A percentile compares a stretch with the other conserved stretches of the same genome.
Evolutionary conservation across 306 rosid species (phyloP).

Genomic region (Lathyrus oleraceus): DNA sequence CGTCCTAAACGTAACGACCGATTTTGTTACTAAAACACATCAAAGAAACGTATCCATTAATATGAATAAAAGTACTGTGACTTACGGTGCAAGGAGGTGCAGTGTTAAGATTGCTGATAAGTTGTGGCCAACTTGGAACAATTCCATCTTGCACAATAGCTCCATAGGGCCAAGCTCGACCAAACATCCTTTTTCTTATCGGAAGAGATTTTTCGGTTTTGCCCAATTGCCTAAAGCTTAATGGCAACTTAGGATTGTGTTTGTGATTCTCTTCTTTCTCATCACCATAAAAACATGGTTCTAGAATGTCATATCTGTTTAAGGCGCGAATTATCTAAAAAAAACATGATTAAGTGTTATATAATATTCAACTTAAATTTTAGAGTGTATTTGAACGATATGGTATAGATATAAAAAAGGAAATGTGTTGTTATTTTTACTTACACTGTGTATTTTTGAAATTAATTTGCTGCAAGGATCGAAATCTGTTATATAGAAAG

Average conservation of each 20-base stretch:
- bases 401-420: too few relatives aligned
- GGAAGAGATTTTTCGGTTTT: constrained; percentile 70
- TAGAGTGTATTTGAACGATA: too few relatives aligned
- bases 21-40: neutral
- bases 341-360: too few relatives aligned
- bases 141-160: constrained; percentile 67
- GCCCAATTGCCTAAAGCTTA: too few relatives aligned
- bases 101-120: neutral
- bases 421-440: too few relatives aligned
- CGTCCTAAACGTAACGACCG: neutral
- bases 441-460: too few relatives aligned
- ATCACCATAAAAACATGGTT: constrained; percentile 70
- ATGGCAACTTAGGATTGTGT: constrained; percentile 47
- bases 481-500: too few relatives aligned
- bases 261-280: constrained; percentile 6
- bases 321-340: too few relatives aligned
- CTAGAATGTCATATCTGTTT: constrained; percentile 74
- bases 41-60: too few relatives aligned
- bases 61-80: constrained; percentile 3
- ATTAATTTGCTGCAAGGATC: too few relatives aligned
- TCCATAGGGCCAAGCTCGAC: constrained; percentile 82
- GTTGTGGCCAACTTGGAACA: constrained; percentile 79
- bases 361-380: too few relatives aligned
- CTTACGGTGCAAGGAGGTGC: constrained; percentile 74
- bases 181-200: constrained; percentile 75